Conservation (phyloP, 2,329 filamentous ascomycete species). For the Pestalotiopsis sp. region DNA sequence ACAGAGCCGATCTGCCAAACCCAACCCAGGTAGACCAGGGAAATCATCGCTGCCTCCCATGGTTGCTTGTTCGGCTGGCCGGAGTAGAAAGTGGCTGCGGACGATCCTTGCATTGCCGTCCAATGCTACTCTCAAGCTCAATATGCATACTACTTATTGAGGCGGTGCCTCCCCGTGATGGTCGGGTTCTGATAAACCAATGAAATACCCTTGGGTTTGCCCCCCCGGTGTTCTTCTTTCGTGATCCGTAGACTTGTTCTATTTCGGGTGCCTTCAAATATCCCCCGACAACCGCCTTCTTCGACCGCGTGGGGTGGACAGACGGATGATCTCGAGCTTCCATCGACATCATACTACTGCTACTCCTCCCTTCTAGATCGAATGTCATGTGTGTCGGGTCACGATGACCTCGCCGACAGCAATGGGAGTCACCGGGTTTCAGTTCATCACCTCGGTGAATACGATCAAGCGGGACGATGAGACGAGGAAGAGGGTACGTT, state of each 20-base stretch:
- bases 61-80: not conserved
- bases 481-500: slow-evolving; percentile 35
- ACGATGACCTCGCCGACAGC: slow-evolving; percentile 12
- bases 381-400: not conserved
- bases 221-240: not conserved
- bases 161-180: slow-evolving; percentile 6
- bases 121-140: not conserved
- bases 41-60: not conserved
- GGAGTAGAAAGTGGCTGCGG: slow-evolving; percentile 1
- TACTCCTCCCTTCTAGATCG: not conserved
- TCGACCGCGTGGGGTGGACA: not conserved
- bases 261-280: slow-evolving; percentile 11
- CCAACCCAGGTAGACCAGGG: not conserved
- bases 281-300: not conserved
- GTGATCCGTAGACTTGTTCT: slow-evolving; percentile 1
- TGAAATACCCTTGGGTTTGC: not conserved
- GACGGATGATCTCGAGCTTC: not conserved
- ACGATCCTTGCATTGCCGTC: slow-evolving; percentile 9
- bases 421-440: slow-evolving; percentile 25
- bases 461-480: slow-evolving; percentile 37
- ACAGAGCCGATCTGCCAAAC: slow-evolving; percentile 1
- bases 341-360: not conserved
- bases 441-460: slow-evolving; percentile 38
- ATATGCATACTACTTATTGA: not conserved
- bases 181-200: not conserved